phyloP scores from a whole-genome alignment of 345 rosid species.

The Balakata baccata region DNA sequence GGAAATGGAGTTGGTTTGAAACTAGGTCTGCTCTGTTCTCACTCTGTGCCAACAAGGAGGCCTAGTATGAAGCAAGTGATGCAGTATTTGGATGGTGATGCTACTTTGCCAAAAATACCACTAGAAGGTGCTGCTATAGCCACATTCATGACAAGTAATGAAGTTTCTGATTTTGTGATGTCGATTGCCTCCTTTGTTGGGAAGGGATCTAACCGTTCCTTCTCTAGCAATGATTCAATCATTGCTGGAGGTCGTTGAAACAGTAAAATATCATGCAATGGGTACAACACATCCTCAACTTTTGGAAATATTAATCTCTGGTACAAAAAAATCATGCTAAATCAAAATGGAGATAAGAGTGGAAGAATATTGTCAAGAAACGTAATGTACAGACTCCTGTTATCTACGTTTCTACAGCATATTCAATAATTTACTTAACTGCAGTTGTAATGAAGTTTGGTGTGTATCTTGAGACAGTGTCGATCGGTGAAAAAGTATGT shows the following conservation, averaged over 20 bases:
- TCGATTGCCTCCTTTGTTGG: constrained; percentile 11
- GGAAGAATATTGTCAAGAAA: neutral
- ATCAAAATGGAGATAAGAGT: neutral
- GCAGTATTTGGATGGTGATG: constrained; percentile 4
- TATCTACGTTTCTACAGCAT: neutral
- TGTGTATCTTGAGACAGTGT: neutral
- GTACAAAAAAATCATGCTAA: neutral
- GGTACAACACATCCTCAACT: neutral
- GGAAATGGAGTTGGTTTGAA: too few relatives aligned
- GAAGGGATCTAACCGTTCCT: constrained; percentile 8
- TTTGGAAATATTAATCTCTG: too few relatives aligned
- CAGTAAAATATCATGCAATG: neutral
- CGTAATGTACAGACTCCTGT: neutral
- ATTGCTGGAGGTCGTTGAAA: constrained; percentile 16
- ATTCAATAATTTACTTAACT: neutral
- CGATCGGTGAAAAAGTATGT: neutral
- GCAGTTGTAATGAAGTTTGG: neutral
- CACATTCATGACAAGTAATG: neutral
- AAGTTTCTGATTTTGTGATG: neutral
- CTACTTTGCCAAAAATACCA: neutral
- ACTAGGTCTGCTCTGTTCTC: too few relatives aligned
- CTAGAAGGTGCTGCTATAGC: constrained; percentile 4
- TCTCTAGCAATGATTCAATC: too few relatives aligned
- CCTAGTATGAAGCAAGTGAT: neutral
- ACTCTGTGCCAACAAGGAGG: too few relatives aligned